These are phyloP conservation scores for Blastomyces gilchristii DNA, from an alignment of 2,329 filamentous ascomycete genomes.

Conservation along the genomic window DNA sequence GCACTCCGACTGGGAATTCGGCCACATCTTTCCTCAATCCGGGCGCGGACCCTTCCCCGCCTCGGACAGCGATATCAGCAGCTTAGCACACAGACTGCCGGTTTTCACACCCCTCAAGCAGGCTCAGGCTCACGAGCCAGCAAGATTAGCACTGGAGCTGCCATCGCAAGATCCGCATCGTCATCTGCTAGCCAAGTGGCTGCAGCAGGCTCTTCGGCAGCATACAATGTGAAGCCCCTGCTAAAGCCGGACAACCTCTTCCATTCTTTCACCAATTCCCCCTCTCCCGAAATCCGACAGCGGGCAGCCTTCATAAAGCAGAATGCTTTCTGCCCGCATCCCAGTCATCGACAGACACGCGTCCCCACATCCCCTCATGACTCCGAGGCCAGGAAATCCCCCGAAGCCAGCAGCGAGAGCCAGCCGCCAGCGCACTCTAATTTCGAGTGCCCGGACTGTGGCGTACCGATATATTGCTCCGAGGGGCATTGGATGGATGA, in stretches of 20 bases:
- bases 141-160: not conserved
- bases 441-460: slow-evolving; percentile 95
- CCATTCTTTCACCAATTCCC: slow-evolving; percentile 81
- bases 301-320: slow-evolving; percentile 86
- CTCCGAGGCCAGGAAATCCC: slow-evolving; percentile 50
- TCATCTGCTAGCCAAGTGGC: slow-evolving; percentile 2
- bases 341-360: slow-evolving; percentile 68
- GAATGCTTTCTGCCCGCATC: slow-evolving; percentile 88
- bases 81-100: not conserved
- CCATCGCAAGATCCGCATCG: not conserved
- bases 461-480: slow-evolving; percentile 84
- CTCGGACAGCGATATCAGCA: slow-evolving; percentile 20
- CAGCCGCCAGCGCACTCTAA: slow-evolving; percentile 69
- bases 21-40: slow-evolving; percentile 18
- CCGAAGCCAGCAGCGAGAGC: slow-evolving; percentile 31
- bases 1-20: slow-evolving; percentile 25
- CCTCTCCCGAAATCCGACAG: slow-evolving; percentile 74
- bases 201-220: not conserved
- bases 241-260: slow-evolving; percentile 75
- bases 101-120: not conserved
- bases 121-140: not conserved
- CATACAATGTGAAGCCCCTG: slow-evolving; percentile 21
- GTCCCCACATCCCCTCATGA: slow-evolving; percentile 55
- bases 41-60: slow-evolving; percentile 20
- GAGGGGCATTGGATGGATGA: slow-evolving; percentile 94